Percentiles rank a stretch among this genome's conserved stretches.
Evolutionary conservation across 768 basidiomycete species (phyloP).

Genomic region (Auricularia cornea): DNA sequence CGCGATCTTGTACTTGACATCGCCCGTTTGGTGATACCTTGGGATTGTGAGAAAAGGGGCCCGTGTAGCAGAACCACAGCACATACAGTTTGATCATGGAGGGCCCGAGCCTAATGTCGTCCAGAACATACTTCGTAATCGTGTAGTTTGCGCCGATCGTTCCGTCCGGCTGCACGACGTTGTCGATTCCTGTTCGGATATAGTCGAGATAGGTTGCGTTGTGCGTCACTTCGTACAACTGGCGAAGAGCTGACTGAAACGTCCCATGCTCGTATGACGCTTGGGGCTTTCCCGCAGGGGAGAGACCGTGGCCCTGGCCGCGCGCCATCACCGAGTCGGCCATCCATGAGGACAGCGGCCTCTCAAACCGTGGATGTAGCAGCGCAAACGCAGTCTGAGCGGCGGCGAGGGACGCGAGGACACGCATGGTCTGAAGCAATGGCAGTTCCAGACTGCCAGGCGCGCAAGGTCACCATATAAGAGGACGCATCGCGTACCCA

Average conservation of each 20-base stretch:
- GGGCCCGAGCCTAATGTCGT: conserved; percentile 30
- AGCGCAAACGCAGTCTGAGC: too few species aligned
- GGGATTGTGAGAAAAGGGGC: too few species aligned
- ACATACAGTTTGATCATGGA: conserved; percentile 33
- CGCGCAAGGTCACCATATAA: too few species aligned
- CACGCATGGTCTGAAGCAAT: too few species aligned
- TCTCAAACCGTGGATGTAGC: background rate
- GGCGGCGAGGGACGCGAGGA: too few species aligned
- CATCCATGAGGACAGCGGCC: conserved; percentile 23
- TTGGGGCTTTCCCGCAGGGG: conserved; percentile 20
- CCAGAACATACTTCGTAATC: conserved; percentile 28
- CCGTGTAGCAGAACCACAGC: background rate
- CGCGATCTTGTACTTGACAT: conserved; percentile 34
- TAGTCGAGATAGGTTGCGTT: conserved; percentile 36
- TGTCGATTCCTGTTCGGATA: conserved; percentile 29
- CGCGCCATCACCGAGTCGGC: conserved; percentile 38
- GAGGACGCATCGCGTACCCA: too few species aligned
- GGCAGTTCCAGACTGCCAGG: too few species aligned
- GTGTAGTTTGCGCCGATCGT: conserved; percentile 32
- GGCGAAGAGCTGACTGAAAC: conserved; percentile 34
- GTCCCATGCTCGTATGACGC: conserved; percentile 36
- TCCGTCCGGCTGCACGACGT: conserved; percentile 32
- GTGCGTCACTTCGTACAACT: conserved; percentile 33
- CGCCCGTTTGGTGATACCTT: conserved; percentile 30
- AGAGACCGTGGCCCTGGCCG: conserved; percentile 35